Evolutionary conservation across 306 rosid genomes (phyloP), one percentile per base, ranked within the genome.

Genomic region (Rosa rugosa): DNA sequence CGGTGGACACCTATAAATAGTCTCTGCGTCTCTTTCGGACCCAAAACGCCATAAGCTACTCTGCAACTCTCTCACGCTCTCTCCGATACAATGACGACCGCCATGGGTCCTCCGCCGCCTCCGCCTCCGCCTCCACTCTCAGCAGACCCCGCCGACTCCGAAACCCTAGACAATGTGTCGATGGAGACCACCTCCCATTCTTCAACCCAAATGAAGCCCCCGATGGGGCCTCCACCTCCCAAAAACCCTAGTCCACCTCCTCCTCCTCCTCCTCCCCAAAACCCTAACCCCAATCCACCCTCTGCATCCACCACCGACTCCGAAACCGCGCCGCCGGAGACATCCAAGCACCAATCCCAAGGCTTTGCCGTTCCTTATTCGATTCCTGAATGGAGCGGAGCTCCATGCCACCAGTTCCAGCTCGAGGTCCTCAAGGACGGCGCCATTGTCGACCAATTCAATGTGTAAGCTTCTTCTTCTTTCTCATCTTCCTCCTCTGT

Each of bases 391-490:
- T 95, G 99, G 99, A 86, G 92, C 77, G 89, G 81, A 50, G 79
- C 91, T 17, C 99, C 98, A 0, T 83, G 86, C 84, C 99, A 92
- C 75, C 59, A 87, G 45, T 95, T 92, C 83, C 80, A 22, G 72
- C 91, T 95, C 31, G 99, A 95, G 88, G 90, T 95, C 71, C 97
- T 95, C 56, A 95, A 91, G 73, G 97, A 91, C 36, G 99, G 99
- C 72, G 76, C 86, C 50, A 91, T 95, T 60, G 78, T 95, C 22
- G 93, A 90, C 41, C 87, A 84, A 79, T 84, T 85, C 12, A 56
- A 89, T 54, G 88, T 83, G 86, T 83, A 64, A 75, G 83, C 80
- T 41, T 38, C n/a, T 40, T 75, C 34, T 60, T 56, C 62, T 17
- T 57, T n/a, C 17, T 54, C 13, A 1, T 69, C 49, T 41, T 31